These are phyloP conservation scores for Phytophthora sansomeana DNA, from an alignment of 352 stramenopile species.

Conservation along the genomic window DNA sequence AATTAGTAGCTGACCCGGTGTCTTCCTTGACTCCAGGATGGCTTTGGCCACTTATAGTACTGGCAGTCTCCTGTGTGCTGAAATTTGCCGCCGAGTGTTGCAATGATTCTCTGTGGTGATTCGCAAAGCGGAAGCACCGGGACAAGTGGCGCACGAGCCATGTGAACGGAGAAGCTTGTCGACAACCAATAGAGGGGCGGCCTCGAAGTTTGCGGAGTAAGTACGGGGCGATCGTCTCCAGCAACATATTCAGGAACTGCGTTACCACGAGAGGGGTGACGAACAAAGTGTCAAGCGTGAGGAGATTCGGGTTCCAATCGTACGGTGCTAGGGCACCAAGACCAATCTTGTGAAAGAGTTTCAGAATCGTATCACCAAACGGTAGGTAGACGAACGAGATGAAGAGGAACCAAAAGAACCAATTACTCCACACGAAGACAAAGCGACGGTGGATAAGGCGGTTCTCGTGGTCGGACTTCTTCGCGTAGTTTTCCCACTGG, in stretches of 20 bases:
- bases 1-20: slow-evolving; percentile 35
- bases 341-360: slow-evolving; percentile 56
- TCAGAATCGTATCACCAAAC: slow-evolving; percentile 77
- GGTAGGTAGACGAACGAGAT: slow-evolving; percentile 92
- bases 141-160: slow-evolving; percentile 62
- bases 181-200: slow-evolving; percentile 66
- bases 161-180: slow-evolving; percentile 64
- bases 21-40: slow-evolving; percentile 29
- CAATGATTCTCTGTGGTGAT: slow-evolving; percentile 26
- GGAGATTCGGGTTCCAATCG: slow-evolving; percentile 69
- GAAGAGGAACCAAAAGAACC: slow-evolving; percentile 93
- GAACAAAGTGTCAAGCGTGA: slow-evolving; percentile 90
- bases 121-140: slow-evolving; percentile 44
- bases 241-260: slow-evolving; percentile 89
- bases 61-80: slow-evolving; percentile 22
- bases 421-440: slow-evolving; percentile 93
- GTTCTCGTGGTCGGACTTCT: slow-evolving; percentile 90
- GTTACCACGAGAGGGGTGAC: slow-evolving; percentile 90
- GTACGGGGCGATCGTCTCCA: slow-evolving; percentile 90
- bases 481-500: slow-evolving; percentile 87
- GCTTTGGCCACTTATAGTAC: slow-evolving; percentile 8
- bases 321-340: slow-evolving; percentile 72
- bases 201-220: slow-evolving; percentile 81
- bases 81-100: slow-evolving; percentile 13
- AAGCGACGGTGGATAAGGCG: slow-evolving; percentile 88